These are phyloP conservation scores for Actinomortierella ambigua DNA, from an alignment of 371 early-diverging fungal species.

Conservation along the genomic window DNA sequence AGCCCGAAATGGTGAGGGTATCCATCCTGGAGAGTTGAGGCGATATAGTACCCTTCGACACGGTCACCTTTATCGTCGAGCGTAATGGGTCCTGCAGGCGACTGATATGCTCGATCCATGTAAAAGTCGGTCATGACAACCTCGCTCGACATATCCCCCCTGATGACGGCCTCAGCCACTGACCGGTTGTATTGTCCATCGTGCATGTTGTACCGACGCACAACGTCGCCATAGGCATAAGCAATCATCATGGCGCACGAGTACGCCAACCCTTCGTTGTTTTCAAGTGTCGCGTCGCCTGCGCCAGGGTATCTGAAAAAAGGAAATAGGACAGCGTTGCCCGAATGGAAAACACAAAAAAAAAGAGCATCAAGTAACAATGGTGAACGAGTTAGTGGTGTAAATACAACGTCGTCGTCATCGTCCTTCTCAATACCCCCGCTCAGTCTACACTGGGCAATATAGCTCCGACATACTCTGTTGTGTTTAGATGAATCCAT, in stretches of 20 bases:
- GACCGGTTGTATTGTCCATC: neutral
- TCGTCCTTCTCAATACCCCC: neutral
- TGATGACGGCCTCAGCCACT: conserved; percentile 4
- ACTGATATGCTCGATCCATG: neutral
- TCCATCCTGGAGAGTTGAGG: conserved; percentile 9
- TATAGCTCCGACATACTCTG: conserved; percentile 16
- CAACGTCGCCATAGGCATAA: conserved; percentile 12
- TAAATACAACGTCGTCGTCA: neutral
- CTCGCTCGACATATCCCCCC: conserved; percentile 4
- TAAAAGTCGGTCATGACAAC: conserved; percentile 3
- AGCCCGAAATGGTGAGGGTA: neutral
- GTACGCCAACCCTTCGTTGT: conserved; percentile 21
- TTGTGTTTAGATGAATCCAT: conserved; percentile 18
- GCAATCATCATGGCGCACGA: conserved; percentile 31
- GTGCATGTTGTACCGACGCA: neutral
- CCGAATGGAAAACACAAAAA: too few species aligned
- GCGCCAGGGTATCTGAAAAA: conserved; percentile 19
- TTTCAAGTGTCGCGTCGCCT: neutral
- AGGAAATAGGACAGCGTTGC: too few species aligned
- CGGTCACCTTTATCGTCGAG: conserved; percentile 16
- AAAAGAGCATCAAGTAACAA: neutral
- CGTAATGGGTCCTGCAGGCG: conserved; percentile 17
- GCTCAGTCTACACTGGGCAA: neutral
- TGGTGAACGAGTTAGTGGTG: neutral
- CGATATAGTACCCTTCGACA: conserved; percentile 9